Evolutionary conservation across 106 monocot species (phyloP).

Genomic region (Triglochin maritima): DNA sequence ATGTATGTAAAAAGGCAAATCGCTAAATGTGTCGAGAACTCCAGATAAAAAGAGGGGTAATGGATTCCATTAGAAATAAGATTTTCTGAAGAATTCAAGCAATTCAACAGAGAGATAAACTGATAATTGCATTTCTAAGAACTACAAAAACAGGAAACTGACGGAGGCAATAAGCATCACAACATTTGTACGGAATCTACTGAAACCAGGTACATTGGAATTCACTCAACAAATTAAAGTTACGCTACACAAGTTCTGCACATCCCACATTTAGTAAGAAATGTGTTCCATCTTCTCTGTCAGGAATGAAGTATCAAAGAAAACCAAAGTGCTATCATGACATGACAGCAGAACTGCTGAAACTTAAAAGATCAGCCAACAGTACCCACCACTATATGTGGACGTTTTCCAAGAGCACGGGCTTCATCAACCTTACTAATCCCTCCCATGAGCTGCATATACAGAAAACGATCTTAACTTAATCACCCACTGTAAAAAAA

Average conservation of each 20-base stretch:
- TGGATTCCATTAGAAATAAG: no score
- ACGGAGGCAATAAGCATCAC: background rate
- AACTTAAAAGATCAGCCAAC: background rate
- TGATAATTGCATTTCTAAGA: no score
- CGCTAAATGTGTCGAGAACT: background rate
- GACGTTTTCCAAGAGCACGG: conserved; percentile 71
- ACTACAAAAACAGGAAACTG: no score
- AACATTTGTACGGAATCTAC: background rate
- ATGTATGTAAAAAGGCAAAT: background rate
- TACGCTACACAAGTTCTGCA: no score
- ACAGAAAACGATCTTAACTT: background rate
- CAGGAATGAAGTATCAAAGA: no score
- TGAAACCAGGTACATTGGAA: no score
- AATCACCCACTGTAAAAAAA: background rate
- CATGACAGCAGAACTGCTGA: background rate
- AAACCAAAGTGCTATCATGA: background rate
- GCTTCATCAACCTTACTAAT: conserved; percentile 67
- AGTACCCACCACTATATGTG: conserved; percentile 65
- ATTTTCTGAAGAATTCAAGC: no score
- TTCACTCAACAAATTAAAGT: no score
- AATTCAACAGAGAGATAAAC: no score
- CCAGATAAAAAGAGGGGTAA: background rate
- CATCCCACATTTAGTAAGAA: no score
- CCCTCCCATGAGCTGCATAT: conserved; percentile 78
- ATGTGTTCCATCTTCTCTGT: no score